phyloP scores from a whole-genome alignment of 2,329 filamentous ascomycete genomes.

The Apiospora hydei region DNA sequence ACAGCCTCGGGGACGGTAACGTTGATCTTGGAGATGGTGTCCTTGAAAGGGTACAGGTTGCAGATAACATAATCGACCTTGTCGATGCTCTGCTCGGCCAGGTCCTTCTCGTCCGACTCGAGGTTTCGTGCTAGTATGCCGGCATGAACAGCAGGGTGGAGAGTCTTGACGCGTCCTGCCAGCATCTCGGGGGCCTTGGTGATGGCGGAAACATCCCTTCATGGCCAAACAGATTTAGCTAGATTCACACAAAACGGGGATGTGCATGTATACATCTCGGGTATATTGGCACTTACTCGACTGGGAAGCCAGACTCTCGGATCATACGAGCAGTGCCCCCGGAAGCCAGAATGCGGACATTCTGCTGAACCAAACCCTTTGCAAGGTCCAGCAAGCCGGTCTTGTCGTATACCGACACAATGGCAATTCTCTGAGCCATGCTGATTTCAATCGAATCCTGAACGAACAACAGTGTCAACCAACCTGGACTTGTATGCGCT shows the following conservation, averaged over 20 bases:
- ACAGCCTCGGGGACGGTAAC: conserved; percentile 97
- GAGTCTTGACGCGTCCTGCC: conserved; percentile 79
- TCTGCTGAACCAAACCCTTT: conserved; percentile 86
- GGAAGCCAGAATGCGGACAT: conserved; percentile 92
- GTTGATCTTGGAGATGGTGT: conserved; percentile 95
- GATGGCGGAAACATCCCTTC: conserved; percentile 94
- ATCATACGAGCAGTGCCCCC: conserved; percentile 97
- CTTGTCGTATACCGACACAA: conserved; percentile 99
- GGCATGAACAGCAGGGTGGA: conserved; percentile 90
- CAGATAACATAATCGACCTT: conserved; percentile 97
- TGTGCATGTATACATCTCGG: background rate
- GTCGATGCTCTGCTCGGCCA: conserved; percentile 92
- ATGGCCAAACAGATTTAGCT: conserved; percentile 19
- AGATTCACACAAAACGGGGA: conserved; percentile 2
- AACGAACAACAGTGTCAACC: background rate
- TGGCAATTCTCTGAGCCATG: conserved; percentile 70
- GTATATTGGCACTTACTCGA: conserved; percentile 74
- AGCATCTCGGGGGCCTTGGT: conserved; percentile 98
- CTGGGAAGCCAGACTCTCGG: conserved; percentile 91
- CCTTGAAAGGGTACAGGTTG: conserved; percentile 99
- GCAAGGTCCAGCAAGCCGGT: conserved; percentile 92
- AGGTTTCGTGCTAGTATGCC: conserved; percentile 94
- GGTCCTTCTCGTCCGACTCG: conserved; percentile 94
- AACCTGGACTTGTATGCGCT: background rate
- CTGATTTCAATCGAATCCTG: background rate